Conservation (phyloP, 208 protist species). For the Trypanosomatidae sp. region DNA sequence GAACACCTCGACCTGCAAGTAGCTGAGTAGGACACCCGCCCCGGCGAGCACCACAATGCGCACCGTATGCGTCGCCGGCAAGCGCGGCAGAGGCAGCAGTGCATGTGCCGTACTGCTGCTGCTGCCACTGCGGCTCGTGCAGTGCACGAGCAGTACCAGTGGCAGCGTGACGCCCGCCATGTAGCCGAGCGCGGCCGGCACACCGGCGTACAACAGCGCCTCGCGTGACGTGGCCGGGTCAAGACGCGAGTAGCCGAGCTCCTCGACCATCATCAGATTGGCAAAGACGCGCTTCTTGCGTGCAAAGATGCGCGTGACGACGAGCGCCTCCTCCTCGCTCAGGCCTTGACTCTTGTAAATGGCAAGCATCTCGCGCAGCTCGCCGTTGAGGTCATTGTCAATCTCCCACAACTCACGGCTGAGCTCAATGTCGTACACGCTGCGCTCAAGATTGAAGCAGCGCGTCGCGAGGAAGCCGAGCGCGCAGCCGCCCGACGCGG, state of each 20-base stretch:
- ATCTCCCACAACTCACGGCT: conserved; percentile 90
- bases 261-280: conserved; percentile 91
- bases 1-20: conserved; percentile 71
- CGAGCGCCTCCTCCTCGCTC: conserved; percentile 66
- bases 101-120: conserved; percentile 3
- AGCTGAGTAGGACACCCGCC: too few relatives aligned
- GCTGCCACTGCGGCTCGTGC: not conserved
- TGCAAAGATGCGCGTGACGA: conserved; percentile 78
- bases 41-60: too few relatives aligned
- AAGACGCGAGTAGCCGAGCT: conserved; percentile 86
- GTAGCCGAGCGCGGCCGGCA: conserved; percentile 48
- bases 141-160: conserved; percentile 7
- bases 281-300: conserved; percentile 79
- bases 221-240: conserved; percentile 51
- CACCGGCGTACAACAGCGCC: conserved; percentile 31
- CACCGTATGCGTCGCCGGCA: too few relatives aligned
- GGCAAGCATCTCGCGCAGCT: conserved; percentile 88
- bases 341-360: conserved; percentile 89
- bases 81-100: too few relatives aligned
- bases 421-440: conserved; percentile 78
- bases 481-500: conserved; percentile 16
- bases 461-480: conserved; percentile 32
- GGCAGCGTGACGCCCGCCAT: conserved; percentile 17
- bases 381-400: conserved; percentile 83
- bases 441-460: conserved; percentile 41